These are phyloP conservation scores for Globisporangium takayamanum DNA, from an alignment of 352 stramenopile genomes.

Conservation along the genomic window DNA sequence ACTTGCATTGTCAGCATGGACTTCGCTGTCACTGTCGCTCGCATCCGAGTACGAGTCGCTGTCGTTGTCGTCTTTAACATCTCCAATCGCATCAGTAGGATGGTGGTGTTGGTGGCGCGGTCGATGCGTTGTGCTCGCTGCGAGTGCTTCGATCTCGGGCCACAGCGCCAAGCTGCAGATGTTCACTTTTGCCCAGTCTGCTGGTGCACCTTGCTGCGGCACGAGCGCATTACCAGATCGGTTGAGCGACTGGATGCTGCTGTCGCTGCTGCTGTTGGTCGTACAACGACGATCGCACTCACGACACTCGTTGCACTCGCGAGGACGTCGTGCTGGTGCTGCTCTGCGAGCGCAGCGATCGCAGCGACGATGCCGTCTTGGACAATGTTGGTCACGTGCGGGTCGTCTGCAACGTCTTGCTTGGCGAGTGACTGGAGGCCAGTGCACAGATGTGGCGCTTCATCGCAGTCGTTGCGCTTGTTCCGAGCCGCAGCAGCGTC, in stretches of 20 bases:
- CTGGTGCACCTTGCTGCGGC: slow-evolving; percentile 34
- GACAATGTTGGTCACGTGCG: slow-evolving; percentile 51
- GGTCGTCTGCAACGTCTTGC: slow-evolving; percentile 31
- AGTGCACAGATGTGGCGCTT: slow-evolving; percentile 65
- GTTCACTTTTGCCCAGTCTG: slow-evolving; percentile 51
- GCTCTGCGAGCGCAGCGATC: slow-evolving; percentile 51
- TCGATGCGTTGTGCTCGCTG: not conserved
- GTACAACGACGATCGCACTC: slow-evolving; percentile 7
- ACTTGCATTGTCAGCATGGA: not conserved
- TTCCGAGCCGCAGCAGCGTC: slow-evolving; percentile 44
- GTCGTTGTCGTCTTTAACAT: slow-evolving; percentile 14
- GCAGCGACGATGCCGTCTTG: slow-evolving; percentile 65
- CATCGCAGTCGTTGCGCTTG: slow-evolving; percentile 28
- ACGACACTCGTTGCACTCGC: slow-evolving; percentile 25
- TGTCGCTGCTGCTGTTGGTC: slow-evolving; percentile 4
- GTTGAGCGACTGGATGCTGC: slow-evolving; percentile 17
- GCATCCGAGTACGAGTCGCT: slow-evolving; percentile 36
- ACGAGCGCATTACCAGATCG: slow-evolving; percentile 24
- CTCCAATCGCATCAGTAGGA: not conserved
- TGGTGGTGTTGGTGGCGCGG: not conserved
- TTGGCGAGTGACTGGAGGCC: slow-evolving; percentile 54
- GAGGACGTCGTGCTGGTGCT: slow-evolving; percentile 51
- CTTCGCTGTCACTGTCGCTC: slow-evolving; percentile 33
- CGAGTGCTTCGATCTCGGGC: slow-evolving; percentile 35
- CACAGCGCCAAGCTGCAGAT: slow-evolving; percentile 44